Base-by-base conservation (phyloP, 345 rosid species). In the Cardamine occulta region DNA sequence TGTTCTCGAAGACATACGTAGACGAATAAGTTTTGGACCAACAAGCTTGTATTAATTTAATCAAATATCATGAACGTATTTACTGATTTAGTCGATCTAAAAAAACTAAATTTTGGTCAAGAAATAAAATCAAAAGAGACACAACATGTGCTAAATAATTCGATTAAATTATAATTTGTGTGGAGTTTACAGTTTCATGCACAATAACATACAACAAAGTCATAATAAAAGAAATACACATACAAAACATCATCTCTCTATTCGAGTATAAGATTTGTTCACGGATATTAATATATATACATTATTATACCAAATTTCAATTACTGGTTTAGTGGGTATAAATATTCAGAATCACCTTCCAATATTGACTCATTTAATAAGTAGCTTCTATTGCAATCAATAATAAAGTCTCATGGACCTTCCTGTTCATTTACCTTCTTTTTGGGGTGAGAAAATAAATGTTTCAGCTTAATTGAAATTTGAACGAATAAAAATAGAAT, bases 311-410 rank as follows among this genome's bases (percentile, higher is more conserved):
- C 4, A 37, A 10, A 39, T 39, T 39, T 39, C 3, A 57, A 8
- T 19, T 21, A 28, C 44, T 62, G 24, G 28, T 40, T 54, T 56
- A 63, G 51, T 66, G 2, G 52, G 66, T 66, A 24, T 12, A 57
- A 34, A 9, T 11, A 39, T 10, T 54, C 45, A 10, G 3, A 60
- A n/a, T 68, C 68, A 75, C 48, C 74, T 39, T 37, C 74, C 73
- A 59, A 68, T 37, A 58, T 75, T 51, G 79, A 68, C 68, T 51
- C 74, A 51, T 32, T 75, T 68, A 60, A 49, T 68, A 68, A 58
- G 47, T 58, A 68, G 29, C 42, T 74, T 76, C 29, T n/a, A 37
- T 60, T 53, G 70, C 63, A 61, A 68, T 68, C 63, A 68, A 68
- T 60, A 40, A 47, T 1, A 47, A 35, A 29, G 10, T 49, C 0